These are phyloP conservation scores for Candida pseudofarinosa DNA, from an alignment of 805 yeast species.

Conservation along the genomic window DNA sequence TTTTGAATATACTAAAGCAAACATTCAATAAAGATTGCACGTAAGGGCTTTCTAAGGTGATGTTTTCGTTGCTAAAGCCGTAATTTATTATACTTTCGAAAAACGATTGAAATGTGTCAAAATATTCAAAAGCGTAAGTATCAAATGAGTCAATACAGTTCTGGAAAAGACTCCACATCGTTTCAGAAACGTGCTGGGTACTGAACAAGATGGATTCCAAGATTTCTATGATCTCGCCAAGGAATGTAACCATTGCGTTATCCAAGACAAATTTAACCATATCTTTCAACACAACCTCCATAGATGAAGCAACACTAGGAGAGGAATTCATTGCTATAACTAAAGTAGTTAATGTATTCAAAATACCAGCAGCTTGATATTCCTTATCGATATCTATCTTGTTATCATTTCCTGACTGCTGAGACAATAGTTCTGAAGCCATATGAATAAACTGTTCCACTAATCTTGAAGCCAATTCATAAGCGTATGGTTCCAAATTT, in stretches of 20 bases:
- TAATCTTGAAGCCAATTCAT: conserved; percentile 45
- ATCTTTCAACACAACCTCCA: conserved; percentile 31
- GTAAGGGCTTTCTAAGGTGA: conserved; percentile 34
- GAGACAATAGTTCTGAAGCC: conserved; percentile 51
- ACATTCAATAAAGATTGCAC: conserved; percentile 36
- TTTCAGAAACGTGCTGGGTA: conserved; percentile 46
- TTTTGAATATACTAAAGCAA: conserved; percentile 31
- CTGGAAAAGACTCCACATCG: conserved; percentile 50
- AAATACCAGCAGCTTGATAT: conserved; percentile 41
- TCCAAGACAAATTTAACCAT: conserved; percentile 34
- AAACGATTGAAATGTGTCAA: conserved; percentile 53
- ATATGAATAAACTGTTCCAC: conserved; percentile 71
- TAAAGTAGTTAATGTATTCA: conserved; percentile 39
- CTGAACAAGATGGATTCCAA: conserved; percentile 55
- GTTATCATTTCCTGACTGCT: conserved; percentile 13
- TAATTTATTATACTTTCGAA: conserved; percentile 50
- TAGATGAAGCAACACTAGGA: conserved; percentile 31
- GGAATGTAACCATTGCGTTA: conserved; percentile 36
- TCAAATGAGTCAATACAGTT: conserved; percentile 51
- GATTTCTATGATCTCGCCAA: conserved; percentile 38
- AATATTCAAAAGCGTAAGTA: conserved; percentile 56
- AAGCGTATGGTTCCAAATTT: conserved; percentile 39
- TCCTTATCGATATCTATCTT: conserved; percentile 33
- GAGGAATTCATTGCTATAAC: conserved; percentile 41
- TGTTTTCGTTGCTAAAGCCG: conserved; percentile 41